Percentiles rank a stretch among this genome's conserved stretches.
Evolutionary conservation across 1,139 yeast species (phyloP).

Genomic region (Protomyces gravidus): DNA sequence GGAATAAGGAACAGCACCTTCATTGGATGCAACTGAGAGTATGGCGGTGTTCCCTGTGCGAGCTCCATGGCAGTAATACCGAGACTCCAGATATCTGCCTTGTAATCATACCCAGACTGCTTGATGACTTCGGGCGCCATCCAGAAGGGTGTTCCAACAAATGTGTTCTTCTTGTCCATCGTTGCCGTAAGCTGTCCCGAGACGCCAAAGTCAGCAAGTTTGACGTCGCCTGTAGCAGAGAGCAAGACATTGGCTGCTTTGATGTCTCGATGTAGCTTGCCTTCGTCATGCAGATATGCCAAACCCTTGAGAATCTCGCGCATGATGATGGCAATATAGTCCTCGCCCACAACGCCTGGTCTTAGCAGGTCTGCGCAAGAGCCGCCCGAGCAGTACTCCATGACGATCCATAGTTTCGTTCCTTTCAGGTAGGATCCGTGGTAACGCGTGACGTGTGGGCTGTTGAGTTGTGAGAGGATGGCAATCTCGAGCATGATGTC

Average conservation of each 20-base stretch:
- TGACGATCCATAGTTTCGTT: slow-evolving; percentile 73
- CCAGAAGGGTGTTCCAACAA: slow-evolving; percentile 91
- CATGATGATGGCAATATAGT: slow-evolving; percentile 55
- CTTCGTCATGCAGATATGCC: slow-evolving; percentile 64
- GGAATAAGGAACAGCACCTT: slow-evolving; percentile 71
- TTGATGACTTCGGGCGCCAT: slow-evolving; percentile 85
- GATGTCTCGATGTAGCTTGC: slow-evolving; percentile 77
- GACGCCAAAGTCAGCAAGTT: slow-evolving; percentile 83
- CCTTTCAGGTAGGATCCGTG: slow-evolving; percentile 59
- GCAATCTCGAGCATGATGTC: slow-evolving; percentile 69
- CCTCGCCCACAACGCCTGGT: slow-evolving; percentile 54
- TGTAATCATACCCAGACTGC: slow-evolving; percentile 56
- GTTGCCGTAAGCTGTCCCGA: slow-evolving; percentile 72
- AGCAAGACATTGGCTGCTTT: slow-evolving; percentile 77
- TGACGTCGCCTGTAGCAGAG: slow-evolving; percentile 58
- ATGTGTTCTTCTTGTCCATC: slow-evolving; percentile 57
- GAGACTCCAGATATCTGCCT: slow-evolving; percentile 83
- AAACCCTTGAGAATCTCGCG: slow-evolving; percentile 61
- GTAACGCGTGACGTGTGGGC: slow-evolving; percentile 50
- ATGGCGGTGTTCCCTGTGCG: slow-evolving; percentile 68
- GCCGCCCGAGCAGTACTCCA: slow-evolving; percentile 93
- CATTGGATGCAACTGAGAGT: slow-evolving; percentile 65
- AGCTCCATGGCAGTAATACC: slow-evolving; percentile 80
- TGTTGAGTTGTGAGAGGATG: slow-evolving; percentile 59
- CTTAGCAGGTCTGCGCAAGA: slow-evolving; percentile 73